Evolutionary conservation across 345 rosid species (phyloP).

Genomic region (Salix arbutifolia): DNA sequence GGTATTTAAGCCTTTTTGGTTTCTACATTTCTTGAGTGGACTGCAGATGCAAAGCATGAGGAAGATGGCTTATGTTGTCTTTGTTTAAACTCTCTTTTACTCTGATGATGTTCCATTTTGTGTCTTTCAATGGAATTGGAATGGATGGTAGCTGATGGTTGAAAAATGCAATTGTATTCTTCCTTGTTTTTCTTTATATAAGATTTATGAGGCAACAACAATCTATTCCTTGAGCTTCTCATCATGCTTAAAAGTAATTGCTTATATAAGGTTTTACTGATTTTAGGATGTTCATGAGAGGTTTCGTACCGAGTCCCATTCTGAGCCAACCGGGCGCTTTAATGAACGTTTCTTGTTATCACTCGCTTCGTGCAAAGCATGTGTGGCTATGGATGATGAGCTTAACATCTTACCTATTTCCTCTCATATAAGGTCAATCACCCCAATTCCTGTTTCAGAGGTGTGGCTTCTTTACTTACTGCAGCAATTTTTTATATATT

Average conservation of each 20-base stretch:
- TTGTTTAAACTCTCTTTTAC: not conserved
- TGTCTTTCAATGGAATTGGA: no score
- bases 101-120: not conserved
- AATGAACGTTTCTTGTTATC: slow-evolving; percentile 90
- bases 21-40: not conserved
- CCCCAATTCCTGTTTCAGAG: slow-evolving; percentile 54
- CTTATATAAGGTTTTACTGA: slow-evolving; percentile 1
- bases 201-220: not conserved
- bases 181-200: not conserved
- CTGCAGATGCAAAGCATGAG: not conserved
- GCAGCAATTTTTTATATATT: not conserved
- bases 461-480: slow-evolving; percentile 29
- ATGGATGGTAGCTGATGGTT: not conserved
- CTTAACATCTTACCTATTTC: slow-evolving; percentile 87
- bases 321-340: slow-evolving; percentile 79
- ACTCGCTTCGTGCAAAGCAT: slow-evolving; percentile 85
- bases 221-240: not conserved
- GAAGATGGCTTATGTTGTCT: not conserved
- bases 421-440: slow-evolving; percentile 78
- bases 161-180: not conserved
- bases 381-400: slow-evolving; percentile 95
- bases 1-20: not conserved
- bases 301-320: slow-evolving; percentile 90
- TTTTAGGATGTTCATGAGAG: slow-evolving; percentile 97
- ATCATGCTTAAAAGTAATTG: not conserved